Conservation (phyloP, 306 rosid genomes). For the Oemleria cerasiformis region DNA sequence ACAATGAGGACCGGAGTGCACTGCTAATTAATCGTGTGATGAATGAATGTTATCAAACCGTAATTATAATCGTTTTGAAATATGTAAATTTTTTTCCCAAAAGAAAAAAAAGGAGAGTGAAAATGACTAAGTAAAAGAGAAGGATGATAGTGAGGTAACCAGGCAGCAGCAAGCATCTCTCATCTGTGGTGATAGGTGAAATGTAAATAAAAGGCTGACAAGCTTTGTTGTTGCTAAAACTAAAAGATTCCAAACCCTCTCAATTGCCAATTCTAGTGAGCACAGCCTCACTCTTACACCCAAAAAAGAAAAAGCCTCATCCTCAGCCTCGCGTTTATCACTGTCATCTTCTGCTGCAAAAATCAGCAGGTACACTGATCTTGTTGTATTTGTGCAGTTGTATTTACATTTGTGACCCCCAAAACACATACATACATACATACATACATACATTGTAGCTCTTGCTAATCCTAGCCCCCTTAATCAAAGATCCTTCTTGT, state of each 20-base stretch:
- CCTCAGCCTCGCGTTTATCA: slow-evolving; percentile 16
- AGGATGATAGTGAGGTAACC: neutral
- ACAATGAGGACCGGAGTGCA: too few species aligned
- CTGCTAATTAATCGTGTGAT: too few species aligned
- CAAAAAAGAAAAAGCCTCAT: neutral
- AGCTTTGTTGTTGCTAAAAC: slow-evolving; percentile 2
- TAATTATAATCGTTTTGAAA: too few species aligned
- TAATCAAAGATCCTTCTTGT: neutral
- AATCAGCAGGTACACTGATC: neutral
- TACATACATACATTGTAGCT: neutral
- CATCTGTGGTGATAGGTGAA: neutral
- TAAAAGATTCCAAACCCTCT: slow-evolving; percentile 2
- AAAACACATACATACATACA: too few species aligned
- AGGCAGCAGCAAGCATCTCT: neutral
- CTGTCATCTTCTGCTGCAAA: slow-evolving; percentile 14
- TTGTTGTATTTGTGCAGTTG: neutral
- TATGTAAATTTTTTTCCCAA: too few species aligned
- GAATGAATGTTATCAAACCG: too few species aligned
- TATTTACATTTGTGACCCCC: too few species aligned
- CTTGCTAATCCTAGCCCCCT: neutral
- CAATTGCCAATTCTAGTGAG: neutral
- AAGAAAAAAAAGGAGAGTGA: neutral
- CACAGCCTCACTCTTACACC: too few species aligned
- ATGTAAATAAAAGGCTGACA: slow-evolving; percentile 5
- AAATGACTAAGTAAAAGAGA: neutral